A percentile compares a stretch with the other conserved stretches of the same genome.
Conservation (phyloP, 352 stramenopile genomes). For the Pythium grandisporangium region DNA sequence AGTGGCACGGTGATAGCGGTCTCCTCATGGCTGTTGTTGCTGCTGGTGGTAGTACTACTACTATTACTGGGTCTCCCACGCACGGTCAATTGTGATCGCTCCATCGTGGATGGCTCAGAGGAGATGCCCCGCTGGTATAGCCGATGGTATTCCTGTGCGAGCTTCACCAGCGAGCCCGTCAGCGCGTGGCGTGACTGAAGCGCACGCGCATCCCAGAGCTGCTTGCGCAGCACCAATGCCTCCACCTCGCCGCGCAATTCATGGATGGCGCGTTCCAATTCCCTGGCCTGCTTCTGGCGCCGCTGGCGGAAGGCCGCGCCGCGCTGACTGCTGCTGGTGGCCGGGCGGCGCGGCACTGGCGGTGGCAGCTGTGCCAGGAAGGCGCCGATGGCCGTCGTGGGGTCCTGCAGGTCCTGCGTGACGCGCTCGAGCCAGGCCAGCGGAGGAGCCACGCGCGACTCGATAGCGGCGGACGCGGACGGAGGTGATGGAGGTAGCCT, state of each 20-base stretch:
- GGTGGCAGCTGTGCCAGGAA: constrained; percentile 10
- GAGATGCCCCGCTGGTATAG: constrained; percentile 11
- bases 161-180: constrained; percentile 7
- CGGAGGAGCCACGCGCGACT: neutral
- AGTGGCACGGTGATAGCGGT: too few relatives aligned
- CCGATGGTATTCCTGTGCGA: constrained; percentile 1
- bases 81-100: too few relatives aligned
- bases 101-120: too few relatives aligned
- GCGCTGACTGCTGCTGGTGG: constrained; percentile 9
- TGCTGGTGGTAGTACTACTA: too few relatives aligned
- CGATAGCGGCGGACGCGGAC: neutral
- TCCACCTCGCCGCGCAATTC: constrained; percentile 3
- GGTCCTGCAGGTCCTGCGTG: constrained; percentile 2
- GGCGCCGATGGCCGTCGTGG: constrained; percentile 5
- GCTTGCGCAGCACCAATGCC: constrained; percentile 1
- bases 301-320: constrained; percentile 8
- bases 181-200: neutral
- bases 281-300: constrained; percentile 3
- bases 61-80: too few relatives aligned
- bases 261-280: constrained; percentile 1
- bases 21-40: too few relatives aligned
- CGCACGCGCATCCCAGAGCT: neutral
- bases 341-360: constrained; percentile 1
- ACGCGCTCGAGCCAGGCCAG: constrained; percentile 7
- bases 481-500: too few relatives aligned